Conservation (phyloP, 2,329 filamentous ascomycete genomes). For the Clonostachys rhizophaga region DNA sequence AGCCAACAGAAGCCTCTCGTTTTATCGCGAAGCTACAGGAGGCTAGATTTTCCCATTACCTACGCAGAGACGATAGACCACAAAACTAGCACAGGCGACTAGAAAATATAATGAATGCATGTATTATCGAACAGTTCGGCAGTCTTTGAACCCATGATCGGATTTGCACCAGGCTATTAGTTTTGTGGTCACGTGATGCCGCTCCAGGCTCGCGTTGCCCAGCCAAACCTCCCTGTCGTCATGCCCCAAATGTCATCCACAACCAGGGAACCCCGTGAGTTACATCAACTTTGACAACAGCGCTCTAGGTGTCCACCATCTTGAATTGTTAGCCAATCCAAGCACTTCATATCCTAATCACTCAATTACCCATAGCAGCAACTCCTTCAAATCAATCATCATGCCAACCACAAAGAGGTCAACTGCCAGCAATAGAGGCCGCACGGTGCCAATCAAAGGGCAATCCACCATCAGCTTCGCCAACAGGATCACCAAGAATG, state of each 20-base stretch:
- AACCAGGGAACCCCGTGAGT: background rate
- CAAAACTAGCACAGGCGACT: background rate
- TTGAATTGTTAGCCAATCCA: too few relatives aligned
- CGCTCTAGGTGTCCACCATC: too few relatives aligned
- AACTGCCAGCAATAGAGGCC: slow-evolving; percentile 27
- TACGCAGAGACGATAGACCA: background rate
- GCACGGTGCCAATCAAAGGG: slow-evolving; percentile 30
- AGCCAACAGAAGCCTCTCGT: slow-evolving; percentile 69
- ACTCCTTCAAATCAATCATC: slow-evolving; percentile 5
- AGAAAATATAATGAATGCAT: background rate
- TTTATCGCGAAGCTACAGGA: slow-evolving; percentile 82
- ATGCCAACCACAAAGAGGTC: slow-evolving; percentile 49
- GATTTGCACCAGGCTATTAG: too few relatives aligned
- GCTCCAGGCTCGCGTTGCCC: slow-evolving; percentile 39
- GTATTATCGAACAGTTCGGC: background rate
- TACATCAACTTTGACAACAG: too few relatives aligned
- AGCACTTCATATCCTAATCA: too few relatives aligned
- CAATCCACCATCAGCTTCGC: slow-evolving; percentile 56
- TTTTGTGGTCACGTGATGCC: slow-evolving; percentile 2
- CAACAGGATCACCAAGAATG: slow-evolving; percentile 49
- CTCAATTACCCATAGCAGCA: too few relatives aligned
- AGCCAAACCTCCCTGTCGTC: slow-evolving; percentile 31
- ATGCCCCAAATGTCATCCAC: background rate
- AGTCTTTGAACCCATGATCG: background rate
- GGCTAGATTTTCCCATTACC: slow-evolving; percentile 22